Evolutionary conservation across 805 yeast genomes (phyloP), one percentile per base, ranked within the genome.

Genomic region (Candida sonorensis): DNA sequence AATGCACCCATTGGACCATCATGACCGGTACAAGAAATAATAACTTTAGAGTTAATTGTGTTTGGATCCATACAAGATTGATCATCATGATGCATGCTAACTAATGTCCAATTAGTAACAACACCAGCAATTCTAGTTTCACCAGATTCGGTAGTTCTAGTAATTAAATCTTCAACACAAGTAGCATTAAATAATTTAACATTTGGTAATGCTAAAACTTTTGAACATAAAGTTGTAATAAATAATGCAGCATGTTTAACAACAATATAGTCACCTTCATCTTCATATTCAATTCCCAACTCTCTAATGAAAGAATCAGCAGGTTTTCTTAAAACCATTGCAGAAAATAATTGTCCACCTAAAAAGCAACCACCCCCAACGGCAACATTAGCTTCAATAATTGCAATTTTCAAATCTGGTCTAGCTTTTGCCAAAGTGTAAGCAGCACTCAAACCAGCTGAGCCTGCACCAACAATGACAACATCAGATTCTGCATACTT

Each of bases 1-100:
- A 78, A 79, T 7, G 88, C 87, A 38, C 88, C 88, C 60, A 80
- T 77, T 32, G 86, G 87, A 48, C 90, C 88, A 53, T 81, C 90
- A 51, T 81, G 88, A 37, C 88, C 90, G 20, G 85, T 74, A 41
- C 86, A 75, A 11, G 86, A 78, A 36, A 81, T 63, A 36, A 81
- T 74, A 35, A 81, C 75, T 51, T 64, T 54, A 39, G 67, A 64
- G 49, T 80, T 81, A 64, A 81, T 77, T 39, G 85, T 80, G 62
- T 80, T 79, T 30, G 88, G 87, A 53, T 80, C 88, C 87, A 81
- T 81, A 55, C 88, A 81, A 10, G 81, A 74, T 57, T 81, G 88
- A 35, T 74, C 73, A 52, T 77, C 82, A 50, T 81, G 88, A 56
- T 79, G 77, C 69, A 77, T 67, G 4, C 86, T 64, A 16, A 81